Percentiles rank a stretch among this genome's conserved stretches.
These are phyloP conservation scores for Chaetomium sp. DNA, from an alignment of 2,329 filamentous ascomycete species.

Conservation along the genomic window DNA sequence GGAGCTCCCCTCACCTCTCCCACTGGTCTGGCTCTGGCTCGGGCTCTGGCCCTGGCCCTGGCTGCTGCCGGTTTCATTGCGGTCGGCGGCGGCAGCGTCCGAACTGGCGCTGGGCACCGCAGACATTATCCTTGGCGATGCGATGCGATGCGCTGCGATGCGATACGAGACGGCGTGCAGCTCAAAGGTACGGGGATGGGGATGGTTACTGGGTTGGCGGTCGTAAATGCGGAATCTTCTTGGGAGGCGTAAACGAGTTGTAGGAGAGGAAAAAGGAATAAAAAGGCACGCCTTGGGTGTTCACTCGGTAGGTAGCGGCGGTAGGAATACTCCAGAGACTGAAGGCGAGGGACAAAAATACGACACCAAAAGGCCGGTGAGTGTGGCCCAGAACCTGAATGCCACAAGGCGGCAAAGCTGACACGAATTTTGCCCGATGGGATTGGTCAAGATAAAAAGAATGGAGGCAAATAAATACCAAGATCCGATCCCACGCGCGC, in stretches of 20 bases:
- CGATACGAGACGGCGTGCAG: conserved; percentile 9
- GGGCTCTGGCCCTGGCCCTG: not conserved
- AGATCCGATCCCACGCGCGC: not conserved
- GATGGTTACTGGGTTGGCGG: not conserved
- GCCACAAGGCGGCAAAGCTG: conserved; percentile 11
- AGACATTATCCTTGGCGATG: conserved; percentile 19
- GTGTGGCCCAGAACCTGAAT: not conserved
- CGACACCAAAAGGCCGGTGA: not conserved
- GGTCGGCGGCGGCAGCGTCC: conserved; percentile 9
- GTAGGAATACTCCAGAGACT: not conserved
- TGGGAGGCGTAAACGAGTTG: not conserved
- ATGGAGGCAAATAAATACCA: conserved; percentile 16
- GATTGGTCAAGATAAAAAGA: conserved; percentile 1
- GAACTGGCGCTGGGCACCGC: conserved; percentile 16
- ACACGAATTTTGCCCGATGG: not conserved
- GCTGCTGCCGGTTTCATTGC: not conserved
- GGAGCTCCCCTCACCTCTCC: not conserved
- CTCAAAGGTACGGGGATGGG: not conserved
- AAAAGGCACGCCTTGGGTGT: not conserved
- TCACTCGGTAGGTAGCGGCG: not conserved
- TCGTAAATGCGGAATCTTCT: not conserved
- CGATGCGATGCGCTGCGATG: conserved; percentile 11
- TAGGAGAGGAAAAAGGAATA: not conserved
- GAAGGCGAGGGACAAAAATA: not conserved
- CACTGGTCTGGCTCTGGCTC: not conserved